A percentile compares a stretch with the other conserved stretches of the same genome.
Conservation (phyloP, 371 early-diverging fungal species). For the Lichtheimia corymbifera region DNA sequence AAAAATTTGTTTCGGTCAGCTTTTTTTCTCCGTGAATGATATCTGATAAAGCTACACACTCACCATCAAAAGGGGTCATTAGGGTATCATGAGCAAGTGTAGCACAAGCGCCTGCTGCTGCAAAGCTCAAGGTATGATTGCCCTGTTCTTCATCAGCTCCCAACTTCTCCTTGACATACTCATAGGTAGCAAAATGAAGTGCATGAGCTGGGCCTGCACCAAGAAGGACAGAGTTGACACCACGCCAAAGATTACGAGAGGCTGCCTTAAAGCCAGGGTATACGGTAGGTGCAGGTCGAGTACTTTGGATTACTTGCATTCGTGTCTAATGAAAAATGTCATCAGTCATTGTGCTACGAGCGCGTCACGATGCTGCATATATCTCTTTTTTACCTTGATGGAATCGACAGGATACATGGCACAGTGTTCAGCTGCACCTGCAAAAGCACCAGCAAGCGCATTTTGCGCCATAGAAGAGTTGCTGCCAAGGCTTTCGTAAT, state of each 20-base stretch:
- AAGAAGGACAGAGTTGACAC: slow-evolving; percentile 87
- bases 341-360: not conserved
- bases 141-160: slow-evolving; percentile 51
- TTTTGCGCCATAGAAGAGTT: slow-evolving; percentile 77
- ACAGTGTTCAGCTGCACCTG: slow-evolving; percentile 96
- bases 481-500: slow-evolving; percentile 91
- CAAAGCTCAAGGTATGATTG: slow-evolving; percentile 67
- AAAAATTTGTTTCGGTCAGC: slow-evolving; percentile 5
- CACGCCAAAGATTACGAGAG: slow-evolving; percentile 82
- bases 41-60: slow-evolving; percentile 32
- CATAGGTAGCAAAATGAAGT: slow-evolving; percentile 94
- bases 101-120: slow-evolving; percentile 88
- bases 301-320: slow-evolving; percentile 44
- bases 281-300: slow-evolving; percentile 12
- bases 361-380: not conserved
- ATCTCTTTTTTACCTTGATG: slow-evolving; percentile 75
- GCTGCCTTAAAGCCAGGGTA: slow-evolving; percentile 14
- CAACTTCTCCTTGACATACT: slow-evolving; percentile 74
- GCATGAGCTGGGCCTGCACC: slow-evolving; percentile 98
- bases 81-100: slow-evolving; percentile 87
- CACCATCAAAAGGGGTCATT: slow-evolving; percentile 95
- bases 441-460: slow-evolving; percentile 91
- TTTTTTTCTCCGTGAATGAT: slow-evolving; percentile 18
- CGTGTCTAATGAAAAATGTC: slow-evolving; percentile 28
- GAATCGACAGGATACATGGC: slow-evolving; percentile 95